Percentiles rank a stretch among this genome's conserved stretches.
Evolutionary conservation across 768 basidiomycete species (phyloP).

Genomic region (Lentinula boryana): DNA sequence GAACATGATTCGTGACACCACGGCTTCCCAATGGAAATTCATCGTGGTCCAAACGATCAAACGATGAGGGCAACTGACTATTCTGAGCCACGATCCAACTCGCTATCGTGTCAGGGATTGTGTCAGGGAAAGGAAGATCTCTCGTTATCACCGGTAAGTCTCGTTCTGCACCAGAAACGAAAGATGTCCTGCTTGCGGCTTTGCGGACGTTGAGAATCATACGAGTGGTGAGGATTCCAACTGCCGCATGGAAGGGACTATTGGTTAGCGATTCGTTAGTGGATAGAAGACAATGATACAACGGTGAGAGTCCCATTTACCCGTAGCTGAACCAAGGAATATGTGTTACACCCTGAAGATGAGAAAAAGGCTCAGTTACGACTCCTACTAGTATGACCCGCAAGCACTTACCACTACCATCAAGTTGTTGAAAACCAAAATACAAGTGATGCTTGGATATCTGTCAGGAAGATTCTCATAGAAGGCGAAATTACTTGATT

Average conservation of each 20-base stretch:
- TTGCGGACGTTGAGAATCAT: slow-evolving; percentile 41
- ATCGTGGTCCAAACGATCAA: neutral
- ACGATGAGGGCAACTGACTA: neutral
- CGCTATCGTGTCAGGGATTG: neutral
- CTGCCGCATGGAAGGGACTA: slow-evolving; percentile 42
- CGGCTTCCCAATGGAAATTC: neutral
- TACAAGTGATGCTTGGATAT: slow-evolving; percentile 24
- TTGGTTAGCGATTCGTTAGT: neutral
- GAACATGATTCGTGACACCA: neutral
- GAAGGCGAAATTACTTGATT: neutral
- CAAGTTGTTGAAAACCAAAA: slow-evolving; percentile 39
- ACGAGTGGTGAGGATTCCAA: slow-evolving; percentile 39
- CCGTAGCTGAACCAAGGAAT: slow-evolving; percentile 48
- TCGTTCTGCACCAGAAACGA: neutral
- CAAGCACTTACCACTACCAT: slow-evolving; percentile 33
- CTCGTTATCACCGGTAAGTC: neutral
- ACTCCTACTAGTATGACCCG: neutral
- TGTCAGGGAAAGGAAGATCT: neutral
- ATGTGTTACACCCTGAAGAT: slow-evolving; percentile 28
- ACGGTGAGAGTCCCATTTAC: slow-evolving; percentile 12
- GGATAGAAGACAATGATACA: neutral
- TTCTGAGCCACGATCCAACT: neutral
- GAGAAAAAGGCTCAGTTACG: neutral
- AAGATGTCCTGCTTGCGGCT: slow-evolving; percentile 12
- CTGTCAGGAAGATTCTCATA: neutral